Evolutionary conservation across 371 early-diverging fungal species (phyloP).

Genomic region (Mucor mucedo): DNA sequence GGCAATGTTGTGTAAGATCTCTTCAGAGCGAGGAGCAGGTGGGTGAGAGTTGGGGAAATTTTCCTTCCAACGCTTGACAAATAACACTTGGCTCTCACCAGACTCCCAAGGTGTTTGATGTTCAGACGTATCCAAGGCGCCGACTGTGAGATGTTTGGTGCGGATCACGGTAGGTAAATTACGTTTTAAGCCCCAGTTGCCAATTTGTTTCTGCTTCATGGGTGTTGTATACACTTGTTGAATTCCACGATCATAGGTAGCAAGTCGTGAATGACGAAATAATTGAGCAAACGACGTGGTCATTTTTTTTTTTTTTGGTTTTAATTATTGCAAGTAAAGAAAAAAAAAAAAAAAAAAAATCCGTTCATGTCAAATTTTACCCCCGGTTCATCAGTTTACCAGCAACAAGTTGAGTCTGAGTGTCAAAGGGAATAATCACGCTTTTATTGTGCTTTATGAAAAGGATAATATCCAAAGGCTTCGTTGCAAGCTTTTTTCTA

Average conservation of each 20-base stretch:
- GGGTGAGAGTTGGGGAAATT: slow-evolving; percentile 70
- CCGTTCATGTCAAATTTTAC: not conserved
- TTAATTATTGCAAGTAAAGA: not conserved
- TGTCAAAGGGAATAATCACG: too few species aligned
- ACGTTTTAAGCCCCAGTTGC: slow-evolving; percentile 85
- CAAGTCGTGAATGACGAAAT: slow-evolving; percentile 74
- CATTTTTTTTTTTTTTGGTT: slow-evolving; percentile 41
- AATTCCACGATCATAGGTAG: slow-evolving; percentile 72
- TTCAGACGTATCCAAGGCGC: slow-evolving; percentile 72
- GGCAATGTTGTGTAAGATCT: slow-evolving; percentile 54
- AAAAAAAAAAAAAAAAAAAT: not conserved
- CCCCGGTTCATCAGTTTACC: not conserved
- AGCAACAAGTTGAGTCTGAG: too few species aligned
- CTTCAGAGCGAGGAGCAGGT: slow-evolving; percentile 54
- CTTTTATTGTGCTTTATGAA: too few species aligned
- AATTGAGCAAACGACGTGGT: slow-evolving; percentile 75
- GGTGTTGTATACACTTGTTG: slow-evolving; percentile 76
- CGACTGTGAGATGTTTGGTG: slow-evolving; percentile 63
- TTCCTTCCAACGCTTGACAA: slow-evolving; percentile 71
- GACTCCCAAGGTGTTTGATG: slow-evolving; percentile 77
- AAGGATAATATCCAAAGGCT: too few species aligned
- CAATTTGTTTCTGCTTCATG: slow-evolving; percentile 49
- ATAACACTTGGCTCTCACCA: slow-evolving; percentile 60
- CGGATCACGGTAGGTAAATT: slow-evolving; percentile 71
- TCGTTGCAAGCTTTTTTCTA: too few species aligned